Evolutionary conservation across 179 eudicot genomes (phyloP).

Genomic region (Beta macrorhiza): DNA sequence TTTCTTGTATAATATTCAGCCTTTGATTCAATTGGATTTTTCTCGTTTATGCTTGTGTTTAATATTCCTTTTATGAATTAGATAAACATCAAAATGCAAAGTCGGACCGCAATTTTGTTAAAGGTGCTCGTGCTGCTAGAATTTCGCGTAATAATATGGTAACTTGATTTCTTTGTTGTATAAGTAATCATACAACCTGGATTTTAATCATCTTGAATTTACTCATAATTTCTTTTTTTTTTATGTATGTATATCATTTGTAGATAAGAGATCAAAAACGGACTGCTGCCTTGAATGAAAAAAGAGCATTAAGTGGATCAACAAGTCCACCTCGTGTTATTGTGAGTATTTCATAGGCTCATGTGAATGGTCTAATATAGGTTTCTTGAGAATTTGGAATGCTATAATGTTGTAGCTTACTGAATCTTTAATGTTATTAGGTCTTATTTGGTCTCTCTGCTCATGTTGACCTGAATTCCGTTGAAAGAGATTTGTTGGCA

Average conservation of each 20-base stretch:
- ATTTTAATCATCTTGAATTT: not conserved
- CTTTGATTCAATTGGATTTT: not conserved
- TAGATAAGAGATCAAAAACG: slow-evolving; percentile 79
- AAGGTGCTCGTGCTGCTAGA: slow-evolving; percentile 79
- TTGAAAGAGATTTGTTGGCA: slow-evolving; percentile 58
- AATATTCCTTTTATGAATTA: slow-evolving; percentile 22
- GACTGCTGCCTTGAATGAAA: slow-evolving; percentile 65
- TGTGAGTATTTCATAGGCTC: slow-evolving; percentile 45
- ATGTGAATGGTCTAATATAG: not conserved
- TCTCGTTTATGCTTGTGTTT: not conserved
- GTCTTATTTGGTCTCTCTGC: slow-evolving; percentile 82
- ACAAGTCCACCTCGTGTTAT: slow-evolving; percentile 81
- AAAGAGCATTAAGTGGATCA: slow-evolving; percentile 61
- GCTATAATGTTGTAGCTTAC: slow-evolving; percentile 2
- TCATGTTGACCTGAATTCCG: slow-evolving; percentile 49
- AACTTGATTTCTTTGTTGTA: not conserved
- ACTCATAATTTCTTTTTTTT: not conserved
- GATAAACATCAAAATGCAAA: slow-evolving; percentile 62
- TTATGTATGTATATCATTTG: slow-evolving; percentile 1
- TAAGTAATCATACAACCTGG: not conserved
- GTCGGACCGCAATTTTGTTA: slow-evolving; percentile 50
- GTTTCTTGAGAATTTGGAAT: not conserved
- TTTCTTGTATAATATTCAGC: not conserved
- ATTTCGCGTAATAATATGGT: slow-evolving; percentile 83
- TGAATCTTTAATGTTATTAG: slow-evolving; percentile 35